Percentiles rank a stretch among this genome's conserved stretches.
These are phyloP conservation scores for Podila horticola DNA, from an alignment of 192 early-diverging fungal genomes.

Conservation along the genomic window DNA sequence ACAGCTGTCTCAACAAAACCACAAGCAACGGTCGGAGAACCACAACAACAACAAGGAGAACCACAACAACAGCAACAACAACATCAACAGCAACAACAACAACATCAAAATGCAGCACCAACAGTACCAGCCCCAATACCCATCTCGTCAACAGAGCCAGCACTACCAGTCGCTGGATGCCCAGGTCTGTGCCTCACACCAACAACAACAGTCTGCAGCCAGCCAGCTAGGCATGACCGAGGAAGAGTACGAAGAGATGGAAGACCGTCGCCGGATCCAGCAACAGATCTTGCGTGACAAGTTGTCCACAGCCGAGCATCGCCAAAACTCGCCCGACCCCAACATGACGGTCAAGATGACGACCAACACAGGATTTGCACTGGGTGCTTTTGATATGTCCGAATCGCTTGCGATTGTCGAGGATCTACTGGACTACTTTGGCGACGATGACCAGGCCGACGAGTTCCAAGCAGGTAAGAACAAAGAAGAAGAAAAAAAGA, in stretches of 20 bases:
- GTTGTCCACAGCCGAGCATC: constrained; percentile 17
- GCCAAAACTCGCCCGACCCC: constrained; percentile 15
- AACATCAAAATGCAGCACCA: not conserved
- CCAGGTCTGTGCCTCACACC: constrained; percentile 13
- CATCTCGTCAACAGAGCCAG: constrained; percentile 34
- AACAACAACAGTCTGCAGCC: constrained; percentile 8
- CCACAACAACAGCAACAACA: constrained; percentile 16
- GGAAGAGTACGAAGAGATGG: constrained; percentile 43
- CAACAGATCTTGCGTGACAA: constrained; percentile 44
- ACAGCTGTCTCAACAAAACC: constrained; percentile 2
- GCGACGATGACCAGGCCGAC: constrained; percentile 29
- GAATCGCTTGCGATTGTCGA: constrained; percentile 48
- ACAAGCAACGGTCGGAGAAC: not conserved
- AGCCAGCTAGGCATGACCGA: constrained; percentile 19
- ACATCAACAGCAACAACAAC: not conserved
- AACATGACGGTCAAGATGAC: constrained; percentile 43
- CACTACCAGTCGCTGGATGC: constrained; percentile 32
- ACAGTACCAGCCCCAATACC: constrained; percentile 27
- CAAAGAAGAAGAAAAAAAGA: not conserved
- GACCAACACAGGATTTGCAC: constrained; percentile 31
- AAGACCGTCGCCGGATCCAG: constrained; percentile 48
- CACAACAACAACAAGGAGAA: not conserved
- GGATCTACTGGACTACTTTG: constrained; percentile 49
- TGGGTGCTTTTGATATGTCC: constrained; percentile 49
- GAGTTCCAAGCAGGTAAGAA: constrained; percentile 20